Evolutionary conservation across 106 monocot genomes (phyloP), one percentile per base, ranked within the genome.

Genomic region (Allium fistulosum): DNA sequence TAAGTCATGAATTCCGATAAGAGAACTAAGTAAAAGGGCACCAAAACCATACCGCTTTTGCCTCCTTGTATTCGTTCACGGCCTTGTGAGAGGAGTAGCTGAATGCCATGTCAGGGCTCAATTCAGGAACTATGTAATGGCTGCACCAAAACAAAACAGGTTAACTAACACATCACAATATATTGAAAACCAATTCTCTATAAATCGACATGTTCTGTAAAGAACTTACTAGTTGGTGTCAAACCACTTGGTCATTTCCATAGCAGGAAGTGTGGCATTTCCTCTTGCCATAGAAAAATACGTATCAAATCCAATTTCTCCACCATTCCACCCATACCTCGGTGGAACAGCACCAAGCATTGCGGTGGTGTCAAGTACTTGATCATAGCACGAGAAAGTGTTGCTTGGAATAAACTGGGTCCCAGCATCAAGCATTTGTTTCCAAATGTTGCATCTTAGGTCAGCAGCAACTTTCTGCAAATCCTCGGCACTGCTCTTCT

Each of bases 201-300:
- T 22, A 22, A 47, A 53, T 53, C 13, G 52, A 9, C 9, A 53
- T 53, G 4, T 14, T 12, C 16, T 14, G 62, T 11, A 15, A 17
- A 14, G 62, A 28, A 49, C 91, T 87, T 85, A 92, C 91, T 92
- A 92, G 82, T 92, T 92, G 45, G 91, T 92, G 78, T 92, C 91
- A 65, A 92, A 92, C 91, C 91, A 92, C 82, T 92, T 92, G 77
- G 91, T 92, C 91, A 92, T 92, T 75, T 92, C 91, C 91, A 92
- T 92, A 58, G 91, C 87, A 69, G 91, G 87, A 2, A 92, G 84
- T 26, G 87, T 65, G 70, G 87, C 91, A 78, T 92, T 87, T 46
- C 91, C 91, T 73, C 91, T 82, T n/a, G 91, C 91, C 91, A 92
- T 92, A n/a, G 91, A 85, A 75, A 92, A 92, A 67, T 87, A 92